Evolutionary conservation across 2,329 filamentous ascomycete genomes (phyloP), one percentile per base, ranked within the genome.

Genomic region (Xylaria sp.): DNA sequence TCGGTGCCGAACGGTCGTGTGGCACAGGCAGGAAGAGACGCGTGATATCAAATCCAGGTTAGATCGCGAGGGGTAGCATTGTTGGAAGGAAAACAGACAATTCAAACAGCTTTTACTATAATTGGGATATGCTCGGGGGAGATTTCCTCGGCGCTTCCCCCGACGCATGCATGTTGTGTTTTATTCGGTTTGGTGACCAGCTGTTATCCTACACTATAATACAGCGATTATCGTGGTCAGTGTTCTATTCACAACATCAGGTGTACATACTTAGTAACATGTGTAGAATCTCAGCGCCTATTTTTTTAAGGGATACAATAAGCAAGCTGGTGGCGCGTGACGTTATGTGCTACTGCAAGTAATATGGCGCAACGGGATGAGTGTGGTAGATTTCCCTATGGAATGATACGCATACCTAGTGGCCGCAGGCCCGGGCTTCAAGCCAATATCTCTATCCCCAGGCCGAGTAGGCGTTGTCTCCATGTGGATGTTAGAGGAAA

Each of bases 1-100:
- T 63, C 61, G 57, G 61, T 47, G 57, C 61, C 61, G 61, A 63
- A 57, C 28, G 35, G 46, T 47, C 46, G 25, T 60, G 57, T 51
- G 61, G 61, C 61, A 49, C 57, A 17, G 55, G 11, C 38, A 33
- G 31, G 37, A 38, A 45, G 52, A 45, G 45, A n/a, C n/a, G 52
- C 52, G 53, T 57, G 53, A 28, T 60, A 56, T 51, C 38, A 51
- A 51, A 45, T 46, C 45, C 45, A 50, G 35, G 17, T 33, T 57
- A 57, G 61, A 63, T 63, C 61, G 49, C 40, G 61, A 63, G 61
- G 51, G 51, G 61, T 63, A 60, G 46, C 42, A 57, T 57, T 57
- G 40, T 33, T 28, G 2, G 52, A 23, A 53, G 31, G 28, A 47
- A 28, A 17, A 37, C 25, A 31, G 11, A 51, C 47, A n/a, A n/a